Base-by-base conservation (phyloP, 2,329 filamentous ascomycete species). In the Ascosphaera apis region DNA sequence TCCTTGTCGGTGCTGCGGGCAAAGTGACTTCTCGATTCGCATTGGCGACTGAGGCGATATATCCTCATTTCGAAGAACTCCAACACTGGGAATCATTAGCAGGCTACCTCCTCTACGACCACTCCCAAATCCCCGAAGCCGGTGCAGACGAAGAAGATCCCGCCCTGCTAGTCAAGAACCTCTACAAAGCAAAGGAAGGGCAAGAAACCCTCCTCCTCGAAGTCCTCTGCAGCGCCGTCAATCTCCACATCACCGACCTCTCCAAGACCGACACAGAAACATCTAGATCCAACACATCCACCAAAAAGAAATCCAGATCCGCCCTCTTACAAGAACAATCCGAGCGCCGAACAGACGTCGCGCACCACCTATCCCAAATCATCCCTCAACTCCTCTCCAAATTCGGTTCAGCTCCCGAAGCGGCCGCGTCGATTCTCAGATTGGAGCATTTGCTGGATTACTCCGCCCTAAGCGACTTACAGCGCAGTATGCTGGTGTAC, bases 331-430 rank as follows among this genome's bases (percentile, higher is more conserved):
- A 25, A 11, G 21, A 25, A 25, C 21, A 25, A 11, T 25, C 21
- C 21, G 21, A 25, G 11, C 21, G 21, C 11, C 21, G 11, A 11
- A 25, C 21, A 5, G 72, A 77, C 34, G 74, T 78, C 25, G 81
- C 81, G 2, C 65, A 83, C 34, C 72, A 76, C 44, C 65, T 98
- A 27, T 80, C 82, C 6, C 63, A 67, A 27, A 64, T 79, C 11
- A 86, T 95, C 37, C 88, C 88, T 1, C 74, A 72, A 42, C 67
- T 98, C 2, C 62, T 98, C 36, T 92, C 77, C 55, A 95, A 93
- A 50, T 98, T 83, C 46, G 86, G 88, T 3, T 80, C 84, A n/a
- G 69, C 79, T 18, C 78, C 88, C 12, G 74, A 78, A 47, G 84
- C 86, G 16, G 83, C 84, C 1, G 79, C 82, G 7, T 72, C 79